Base-by-base conservation (phyloP, 108 stramenopile genomes). In the Cyclotella choctawhatcheeana region DNA sequence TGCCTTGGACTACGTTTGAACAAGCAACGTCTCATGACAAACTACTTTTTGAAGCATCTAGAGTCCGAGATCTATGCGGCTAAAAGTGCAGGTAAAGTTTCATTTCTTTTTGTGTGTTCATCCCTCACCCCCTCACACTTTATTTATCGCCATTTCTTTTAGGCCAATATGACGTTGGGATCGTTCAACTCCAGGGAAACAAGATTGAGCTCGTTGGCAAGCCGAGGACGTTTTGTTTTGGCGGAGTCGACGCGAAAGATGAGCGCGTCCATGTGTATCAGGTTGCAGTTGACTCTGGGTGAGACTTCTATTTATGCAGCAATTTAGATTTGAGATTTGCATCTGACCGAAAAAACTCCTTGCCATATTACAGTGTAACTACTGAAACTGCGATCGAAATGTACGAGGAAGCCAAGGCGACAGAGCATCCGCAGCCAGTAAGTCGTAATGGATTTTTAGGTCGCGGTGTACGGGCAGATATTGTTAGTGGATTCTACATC, bases 231-330 rank as follows among this genome's bases (percentile, higher is more conserved):
- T 55, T 80, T 37, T 64, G 69, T 20, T 80, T 80, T 29, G 37
- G 79, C 31, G 79, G 79, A 22, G 47, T 76, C 13, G 59, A 59
- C 0, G 79, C 74, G 0, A 75, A 75, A 29, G 68, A 76, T 51
- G 79, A 80, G 14, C 50, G 60, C 30, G 79, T 80, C n/a, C 32
- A 54, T 12, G n/a, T 80, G 0, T 80, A 80, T 55, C 47, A 55
- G 31, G 79, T 76, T 26, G 22, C 22, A 0, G 22, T 56, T 7
- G 79, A 80, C 53, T 50, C 18, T 17, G 79, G n/a, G n/a, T n/a
- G n/a, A n/a, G n/a, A n/a, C n/a, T n/a, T n/a, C n/a, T n/a, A n/a
- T n/a, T n/a, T n/a, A n/a, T n/a, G n/a, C n/a, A n/a, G n/a, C n/a
- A n/a, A n/a, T n/a, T n/a, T n/a, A n/a, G n/a, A n/a, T n/a, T n/a